These are phyloP conservation scores for Microbotryum silenes-acaulis DNA, from an alignment of 1,284 basidiomycete species.

Conservation along the genomic window DNA sequence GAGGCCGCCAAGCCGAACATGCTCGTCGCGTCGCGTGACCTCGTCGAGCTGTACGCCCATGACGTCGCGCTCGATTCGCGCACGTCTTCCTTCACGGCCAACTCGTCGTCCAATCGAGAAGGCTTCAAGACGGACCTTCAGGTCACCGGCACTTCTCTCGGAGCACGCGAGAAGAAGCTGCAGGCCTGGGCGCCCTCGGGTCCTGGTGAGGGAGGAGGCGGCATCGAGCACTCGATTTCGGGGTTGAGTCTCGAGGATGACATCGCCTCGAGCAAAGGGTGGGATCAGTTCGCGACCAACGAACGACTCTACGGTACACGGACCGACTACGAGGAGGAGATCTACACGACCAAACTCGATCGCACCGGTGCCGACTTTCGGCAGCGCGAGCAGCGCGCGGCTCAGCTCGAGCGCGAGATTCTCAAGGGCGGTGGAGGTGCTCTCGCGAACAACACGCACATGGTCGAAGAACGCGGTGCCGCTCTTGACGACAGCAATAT, in stretches of 20 bases:
- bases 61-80: slow-evolving; percentile 22
- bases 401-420: slow-evolving; percentile 84
- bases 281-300: slow-evolving; percentile 97
- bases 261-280: slow-evolving; percentile 41
- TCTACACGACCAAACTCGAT: slow-evolving; percentile 93
- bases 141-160: slow-evolving; percentile 54
- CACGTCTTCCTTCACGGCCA: background rate
- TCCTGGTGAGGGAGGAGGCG: slow-evolving; percentile 23
- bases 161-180: slow-evolving; percentile 37
- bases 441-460: slow-evolving; percentile 59
- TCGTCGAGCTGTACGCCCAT: slow-evolving; percentile 25
- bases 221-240: slow-evolving; percentile 47
- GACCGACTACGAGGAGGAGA: slow-evolving; percentile 84
- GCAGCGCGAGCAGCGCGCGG: slow-evolving; percentile 80
- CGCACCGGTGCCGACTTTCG: slow-evolving; percentile 74
- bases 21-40: slow-evolving; percentile 29
- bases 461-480: slow-evolving; percentile 81
- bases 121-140: slow-evolving; percentile 80
- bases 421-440: slow-evolving; percentile 44
- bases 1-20: slow-evolving; percentile 50
- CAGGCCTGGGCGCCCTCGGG: slow-evolving; percentile 20
- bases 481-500: slow-evolving; percentile 58
- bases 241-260: slow-evolving; percentile 43
- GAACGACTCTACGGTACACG: slow-evolving; percentile 87
- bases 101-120: slow-evolving; percentile 41